Percentiles rank a stretch among this genome's conserved stretches.
Conservation (phyloP, 1,139 yeast species). For the Scheffersomyces titani region DNA sequence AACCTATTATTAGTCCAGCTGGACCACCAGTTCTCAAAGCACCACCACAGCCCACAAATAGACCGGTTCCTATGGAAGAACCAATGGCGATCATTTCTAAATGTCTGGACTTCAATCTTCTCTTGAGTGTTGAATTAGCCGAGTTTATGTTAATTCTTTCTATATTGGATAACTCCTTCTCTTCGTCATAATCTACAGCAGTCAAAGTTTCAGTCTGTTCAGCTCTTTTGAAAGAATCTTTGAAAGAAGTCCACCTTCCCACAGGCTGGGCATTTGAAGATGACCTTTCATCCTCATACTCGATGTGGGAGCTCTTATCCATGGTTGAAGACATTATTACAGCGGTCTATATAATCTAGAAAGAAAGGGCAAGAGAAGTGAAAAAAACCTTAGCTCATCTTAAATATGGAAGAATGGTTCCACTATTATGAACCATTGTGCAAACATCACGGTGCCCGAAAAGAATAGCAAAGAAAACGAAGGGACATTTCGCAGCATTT, state of each 20-base stretch:
- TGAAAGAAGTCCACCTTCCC: conserved; percentile 26
- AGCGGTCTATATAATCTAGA: background rate
- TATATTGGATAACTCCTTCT: conserved; percentile 28
- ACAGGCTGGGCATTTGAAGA: background rate
- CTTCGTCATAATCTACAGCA: conserved; percentile 16
- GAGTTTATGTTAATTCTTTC: conserved; percentile 38
- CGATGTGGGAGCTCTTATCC: background rate
- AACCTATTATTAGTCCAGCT: conserved; percentile 63
- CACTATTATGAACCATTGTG: background rate
- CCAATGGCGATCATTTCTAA: conserved; percentile 67
- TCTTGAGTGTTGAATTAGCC: conserved; percentile 40
- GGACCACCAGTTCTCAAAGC: conserved; percentile 68
- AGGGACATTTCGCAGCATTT: background rate
- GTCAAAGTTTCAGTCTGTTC: conserved; percentile 21
- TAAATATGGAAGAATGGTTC: background rate
- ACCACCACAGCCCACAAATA: conserved; percentile 32
- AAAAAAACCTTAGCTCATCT: background rate
- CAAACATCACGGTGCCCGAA: background rate
- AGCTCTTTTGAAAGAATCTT: conserved; percentile 40
- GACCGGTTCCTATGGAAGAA: conserved; percentile 67
- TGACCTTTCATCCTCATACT: background rate
- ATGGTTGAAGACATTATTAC: background rate
- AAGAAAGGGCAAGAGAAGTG: background rate
- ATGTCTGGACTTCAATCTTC: conserved; percentile 47
- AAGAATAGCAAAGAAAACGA: background rate